A percentile compares a stretch with the other conserved stretches of the same genome.
phyloP scores from a whole-genome alignment of 257 asterid species.

The Echium plantagineum region DNA sequence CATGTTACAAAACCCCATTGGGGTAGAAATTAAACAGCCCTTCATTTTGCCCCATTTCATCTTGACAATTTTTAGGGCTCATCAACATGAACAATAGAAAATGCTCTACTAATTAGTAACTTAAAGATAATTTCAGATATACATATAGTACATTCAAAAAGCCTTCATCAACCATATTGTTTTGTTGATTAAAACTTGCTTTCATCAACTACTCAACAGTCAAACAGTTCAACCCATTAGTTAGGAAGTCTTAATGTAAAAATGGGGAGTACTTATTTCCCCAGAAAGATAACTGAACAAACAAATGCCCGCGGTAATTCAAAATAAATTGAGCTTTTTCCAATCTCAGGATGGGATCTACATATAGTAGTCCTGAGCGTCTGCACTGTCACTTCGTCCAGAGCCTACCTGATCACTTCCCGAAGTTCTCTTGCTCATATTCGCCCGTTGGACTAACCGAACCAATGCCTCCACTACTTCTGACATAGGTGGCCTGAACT shows the following conservation, averaged over 20 bases:
- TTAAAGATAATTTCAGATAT: too few species aligned
- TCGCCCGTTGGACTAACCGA: constrained; percentile 48
- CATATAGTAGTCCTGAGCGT: constrained; percentile 7
- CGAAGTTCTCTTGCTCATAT: constrained; percentile 13
- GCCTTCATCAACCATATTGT: too few species aligned
- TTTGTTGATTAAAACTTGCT: background rate
- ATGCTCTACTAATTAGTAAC: too few species aligned
- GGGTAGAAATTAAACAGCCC: too few species aligned
- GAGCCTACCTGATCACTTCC: background rate
- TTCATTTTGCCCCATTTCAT: too few species aligned
- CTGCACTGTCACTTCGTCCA: background rate
- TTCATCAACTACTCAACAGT: background rate
- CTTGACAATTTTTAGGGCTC: too few species aligned
- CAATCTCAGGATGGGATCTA: background rate
- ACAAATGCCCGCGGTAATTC: background rate
- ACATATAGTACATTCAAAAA: too few species aligned
- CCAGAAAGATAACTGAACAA: background rate
- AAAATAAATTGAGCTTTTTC: background rate
- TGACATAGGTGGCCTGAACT: constrained; percentile 86
- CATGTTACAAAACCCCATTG: too few species aligned
- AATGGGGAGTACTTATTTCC: background rate
- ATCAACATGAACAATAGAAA: too few species aligned
- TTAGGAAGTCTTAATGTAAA: background rate
- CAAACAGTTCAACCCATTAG: background rate
- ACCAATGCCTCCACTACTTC: constrained; percentile 80